Conservation (phyloP, 1,284 basidiomycete genomes). For the Inonotus obliquus region DNA sequence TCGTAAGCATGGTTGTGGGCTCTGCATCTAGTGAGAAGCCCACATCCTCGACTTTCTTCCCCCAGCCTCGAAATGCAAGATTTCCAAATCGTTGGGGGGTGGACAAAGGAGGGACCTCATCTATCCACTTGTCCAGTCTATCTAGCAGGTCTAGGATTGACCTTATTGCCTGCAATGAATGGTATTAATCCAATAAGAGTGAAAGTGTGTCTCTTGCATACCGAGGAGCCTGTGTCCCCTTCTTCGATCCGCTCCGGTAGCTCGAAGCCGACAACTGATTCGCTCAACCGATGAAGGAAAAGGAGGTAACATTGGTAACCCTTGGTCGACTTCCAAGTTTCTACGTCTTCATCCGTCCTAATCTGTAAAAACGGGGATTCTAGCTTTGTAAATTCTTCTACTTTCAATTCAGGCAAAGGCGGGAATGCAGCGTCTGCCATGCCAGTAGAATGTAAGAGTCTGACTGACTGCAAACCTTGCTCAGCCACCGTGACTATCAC, state of each 20-base stretch:
- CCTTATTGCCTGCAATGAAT: conserved; percentile 38
- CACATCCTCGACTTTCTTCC: conserved; percentile 74
- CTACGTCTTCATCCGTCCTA: conserved; percentile 63
- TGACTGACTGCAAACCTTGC: too few relatives aligned
- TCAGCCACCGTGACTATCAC: too few relatives aligned
- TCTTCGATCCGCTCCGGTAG: conserved; percentile 30
- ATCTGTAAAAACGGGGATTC: conserved; percentile 42
- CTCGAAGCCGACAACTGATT: conserved; percentile 62
- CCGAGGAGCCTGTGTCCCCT: neutral
- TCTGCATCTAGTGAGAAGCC: conserved; percentile 21
- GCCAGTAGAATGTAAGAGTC: neutral
- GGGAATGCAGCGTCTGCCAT: conserved; percentile 17
- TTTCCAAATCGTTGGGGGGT: conserved; percentile 94
- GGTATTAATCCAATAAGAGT: neutral
- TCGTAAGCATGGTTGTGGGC: conserved; percentile 10
- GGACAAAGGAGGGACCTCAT: conserved; percentile 75
- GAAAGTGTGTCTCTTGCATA: conserved; percentile 1
- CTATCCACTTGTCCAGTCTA: conserved; percentile 73
- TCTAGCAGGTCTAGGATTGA: conserved; percentile 58
- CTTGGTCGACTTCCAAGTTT: conserved; percentile 59
- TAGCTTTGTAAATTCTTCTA: conserved; percentile 1
- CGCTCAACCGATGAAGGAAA: conserved; percentile 70
- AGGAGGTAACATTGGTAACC: conserved; percentile 70
- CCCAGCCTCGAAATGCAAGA: conserved; percentile 88
- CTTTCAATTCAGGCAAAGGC: conserved; percentile 28